Base-by-base conservation (phyloP, 805 yeast species). In the Alloascoidea africana region DNA sequence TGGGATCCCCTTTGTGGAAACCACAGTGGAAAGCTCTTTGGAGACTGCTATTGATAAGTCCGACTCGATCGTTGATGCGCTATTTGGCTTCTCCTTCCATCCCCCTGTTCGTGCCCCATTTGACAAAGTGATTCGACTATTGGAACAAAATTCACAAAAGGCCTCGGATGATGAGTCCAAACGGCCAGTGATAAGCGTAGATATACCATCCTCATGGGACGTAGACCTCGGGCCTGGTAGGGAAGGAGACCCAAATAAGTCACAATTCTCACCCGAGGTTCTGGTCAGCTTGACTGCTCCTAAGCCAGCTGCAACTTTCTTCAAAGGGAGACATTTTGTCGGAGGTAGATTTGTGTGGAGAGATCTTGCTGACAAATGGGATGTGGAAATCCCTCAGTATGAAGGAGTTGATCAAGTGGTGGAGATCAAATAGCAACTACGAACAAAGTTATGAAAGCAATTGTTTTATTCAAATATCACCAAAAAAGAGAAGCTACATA, bases 201-300 rank as follows among this genome's bases (percentile, higher is more conserved):
- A 91, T 54, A 73, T 89, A 35, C 98, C 98, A 0, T 81, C 94
- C 2, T 95, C 96, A 0, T 91, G 98, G 98, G 89, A 87, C 51
- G 97, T 91, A 6, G 94, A 91, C 50, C 50, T 66, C 4, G 98
- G 98, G 0, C 94, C 91, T 0, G 56, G 61, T 0, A 49, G 42
- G 1, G 57, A 54, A 2, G 55, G 59, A 6, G 58, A 54, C 0
- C 50, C 62, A 14, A 50, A 52, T 4, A 39, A 39, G 5, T 59
- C 56, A 14, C 54, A 53, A 17, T 68, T 81, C 39, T 62, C 62
- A 17, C 94, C 96, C 0, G 55, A 66, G 4, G 73, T 75, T 45
- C 62, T 91, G 36, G 76, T 91, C 5, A 80, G 94, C 37, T 60
- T 91, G 36, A 87, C 97, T 0, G 96, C 95, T 0, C 98, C 98